A percentile compares a stretch with the other conserved stretches of the same genome.
Evolutionary conservation across 2,329 filamentous ascomycete genomes (phyloP).

Genomic region (Nannizziopsis arthrosporioides): DNA sequence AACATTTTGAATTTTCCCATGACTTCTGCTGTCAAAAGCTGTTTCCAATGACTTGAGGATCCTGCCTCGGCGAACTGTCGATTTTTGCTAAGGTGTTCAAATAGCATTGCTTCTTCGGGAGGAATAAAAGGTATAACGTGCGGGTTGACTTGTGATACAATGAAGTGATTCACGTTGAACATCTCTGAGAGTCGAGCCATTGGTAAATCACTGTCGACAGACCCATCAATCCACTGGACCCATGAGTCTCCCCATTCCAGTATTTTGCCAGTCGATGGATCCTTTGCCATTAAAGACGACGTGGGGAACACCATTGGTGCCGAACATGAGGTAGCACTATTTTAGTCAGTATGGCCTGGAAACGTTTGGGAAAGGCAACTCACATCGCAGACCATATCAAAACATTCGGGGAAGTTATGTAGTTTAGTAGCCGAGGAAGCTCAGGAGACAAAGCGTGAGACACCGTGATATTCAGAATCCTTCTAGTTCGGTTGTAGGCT

Average conservation of each 20-base stretch:
- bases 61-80: conserved; percentile 11
- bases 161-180: conserved; percentile 98
- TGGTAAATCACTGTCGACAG: conserved; percentile 85
- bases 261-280: conserved; percentile 64
- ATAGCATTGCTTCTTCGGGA: conserved; percentile 53
- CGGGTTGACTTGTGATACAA: conserved; percentile 92
- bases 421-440: conserved; percentile 76
- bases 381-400: conserved; percentile 89
- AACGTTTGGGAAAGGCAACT: conserved; percentile 22
- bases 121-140: conserved; percentile 79
- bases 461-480: conserved; percentile 88
- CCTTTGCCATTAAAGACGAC: conserved; percentile 68
- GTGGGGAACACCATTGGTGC: conserved; percentile 78
- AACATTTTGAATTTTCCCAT: conserved; percentile 71
- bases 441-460: conserved; percentile 81
- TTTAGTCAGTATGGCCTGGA: conserved; percentile 3
- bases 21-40: conserved; percentile 65
- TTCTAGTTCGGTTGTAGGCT: conserved; percentile 83
- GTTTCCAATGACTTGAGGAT: conserved; percentile 40
- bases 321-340: conserved; percentile 75
- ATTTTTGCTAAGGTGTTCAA: conserved; percentile 22
- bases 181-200: conserved; percentile 83
- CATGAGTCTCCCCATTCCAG: conserved; percentile 76
- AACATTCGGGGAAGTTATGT: conserved; percentile 85
- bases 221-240: conserved; percentile 85